Evolutionary conservation across 345 rosid species (phyloP).

Genomic region (Arabis hirsuta): DNA sequence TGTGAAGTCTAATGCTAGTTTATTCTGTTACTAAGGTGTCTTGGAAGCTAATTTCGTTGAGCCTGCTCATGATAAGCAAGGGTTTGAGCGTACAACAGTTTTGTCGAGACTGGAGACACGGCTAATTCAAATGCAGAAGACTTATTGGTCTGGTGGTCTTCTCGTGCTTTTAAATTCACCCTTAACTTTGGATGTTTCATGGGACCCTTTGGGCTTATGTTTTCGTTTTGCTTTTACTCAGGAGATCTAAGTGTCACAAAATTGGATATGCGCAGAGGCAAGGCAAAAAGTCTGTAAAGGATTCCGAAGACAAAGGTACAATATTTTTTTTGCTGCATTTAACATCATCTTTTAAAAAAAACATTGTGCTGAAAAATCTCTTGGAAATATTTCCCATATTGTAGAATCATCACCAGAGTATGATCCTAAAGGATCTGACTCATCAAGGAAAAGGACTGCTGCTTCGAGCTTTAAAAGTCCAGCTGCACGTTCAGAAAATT

Average conservation of each 20-base stretch:
- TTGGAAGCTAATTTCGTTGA: conserved; percentile 96
- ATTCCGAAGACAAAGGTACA: conserved; percentile 55
- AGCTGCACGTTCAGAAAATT: conserved; percentile 44
- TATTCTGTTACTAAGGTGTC: conserved; percentile 59
- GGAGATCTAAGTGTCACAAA: conserved; percentile 66
- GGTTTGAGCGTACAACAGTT: conserved; percentile 88
- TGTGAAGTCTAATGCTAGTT: conserved; percentile 35
- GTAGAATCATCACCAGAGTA: conserved; percentile 58
- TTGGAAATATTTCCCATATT: conserved; percentile 31
- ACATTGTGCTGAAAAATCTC: conserved; percentile 12
- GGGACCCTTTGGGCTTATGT: conserved; percentile 12
- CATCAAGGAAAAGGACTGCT: conserved; percentile 41
- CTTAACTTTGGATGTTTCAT: conserved; percentile 2
- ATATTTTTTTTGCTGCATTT: neutral
- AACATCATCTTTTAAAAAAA: neutral
- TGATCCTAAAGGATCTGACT: conserved; percentile 38
- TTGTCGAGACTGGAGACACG: conserved; percentile 85
- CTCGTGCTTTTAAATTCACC: neutral
- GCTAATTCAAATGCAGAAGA: conserved; percentile 80
- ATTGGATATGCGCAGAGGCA: conserved; percentile 76
- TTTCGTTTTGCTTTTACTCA: conserved; percentile 41
- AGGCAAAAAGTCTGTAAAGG: conserved; percentile 48
- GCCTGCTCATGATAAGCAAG: conserved; percentile 98
- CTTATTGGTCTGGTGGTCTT: conserved; percentile 68
- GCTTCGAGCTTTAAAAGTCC: conserved; percentile 28